A percentile compares a stretch with the other conserved stretches of the same genome.
phyloP scores from a whole-genome alignment of 257 asterid genomes.

The Jaltomata sinuosa region DNA sequence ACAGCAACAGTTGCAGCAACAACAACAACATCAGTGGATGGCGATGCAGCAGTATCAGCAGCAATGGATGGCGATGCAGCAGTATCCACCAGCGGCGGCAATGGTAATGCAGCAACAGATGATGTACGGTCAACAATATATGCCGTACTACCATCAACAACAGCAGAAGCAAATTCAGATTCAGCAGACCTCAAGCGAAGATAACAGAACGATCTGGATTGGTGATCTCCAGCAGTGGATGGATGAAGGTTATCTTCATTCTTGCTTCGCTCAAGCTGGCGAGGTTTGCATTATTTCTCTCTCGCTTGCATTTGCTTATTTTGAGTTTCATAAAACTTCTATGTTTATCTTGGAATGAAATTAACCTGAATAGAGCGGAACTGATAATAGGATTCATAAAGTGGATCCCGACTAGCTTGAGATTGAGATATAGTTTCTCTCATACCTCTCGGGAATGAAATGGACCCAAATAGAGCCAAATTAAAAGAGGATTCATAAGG shows the following conservation, averaged over 20 bases:
- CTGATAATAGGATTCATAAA: not conserved
- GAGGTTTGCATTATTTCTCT: constrained; percentile 32
- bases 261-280: constrained; percentile 66
- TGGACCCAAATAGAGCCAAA: not conserved
- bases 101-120: constrained; percentile 81
- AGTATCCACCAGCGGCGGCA: constrained; percentile 37
- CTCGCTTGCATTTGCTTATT: not conserved
- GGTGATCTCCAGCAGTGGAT: constrained; percentile 99
- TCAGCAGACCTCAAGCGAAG: constrained; percentile 63
- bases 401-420: not conserved
- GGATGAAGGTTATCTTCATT: constrained; percentile 80
- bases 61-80: constrained; percentile 96
- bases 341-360: not conserved
- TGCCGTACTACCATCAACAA: constrained; percentile 46
- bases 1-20: constrained; percentile 19
- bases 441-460: not conserved
- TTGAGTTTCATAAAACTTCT: not conserved
- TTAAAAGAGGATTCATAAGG: not conserved
- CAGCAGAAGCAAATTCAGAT: constrained; percentile 23
- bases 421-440: not conserved
- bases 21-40: constrained; percentile 75
- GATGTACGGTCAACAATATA: constrained; percentile 72
- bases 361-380: not conserved
- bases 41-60: constrained; percentile 92
- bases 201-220: constrained; percentile 93